These are phyloP conservation scores for Ramaria rubella DNA, from an alignment of 768 basidiomycete species.

Conservation along the genomic window DNA sequence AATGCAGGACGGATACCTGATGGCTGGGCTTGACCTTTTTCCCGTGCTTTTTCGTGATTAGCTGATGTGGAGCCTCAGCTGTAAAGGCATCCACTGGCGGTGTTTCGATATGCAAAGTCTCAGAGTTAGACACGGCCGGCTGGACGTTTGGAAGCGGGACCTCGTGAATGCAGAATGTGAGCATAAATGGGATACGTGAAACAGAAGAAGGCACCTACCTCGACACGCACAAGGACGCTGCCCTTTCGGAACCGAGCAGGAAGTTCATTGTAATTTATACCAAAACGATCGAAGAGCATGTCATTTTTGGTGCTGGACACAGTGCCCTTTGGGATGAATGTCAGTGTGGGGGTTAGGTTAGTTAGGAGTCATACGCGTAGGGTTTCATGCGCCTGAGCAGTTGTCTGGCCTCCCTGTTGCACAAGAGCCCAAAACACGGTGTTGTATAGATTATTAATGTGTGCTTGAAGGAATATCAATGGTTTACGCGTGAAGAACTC, in stretches of 20 bases:
- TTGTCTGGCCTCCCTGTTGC: constrained; percentile 69
- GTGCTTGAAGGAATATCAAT: constrained; percentile 47
- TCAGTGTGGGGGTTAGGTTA: not conserved
- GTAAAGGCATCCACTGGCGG: not conserved
- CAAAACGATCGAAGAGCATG: constrained; percentile 74
- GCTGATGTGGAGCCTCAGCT: constrained; percentile 9
- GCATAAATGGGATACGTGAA: not conserved
- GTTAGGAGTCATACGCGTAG: constrained; percentile 53
- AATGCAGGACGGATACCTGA: constrained; percentile 58
- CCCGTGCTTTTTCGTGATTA: constrained; percentile 16
- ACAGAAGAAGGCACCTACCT: constrained; percentile 29
- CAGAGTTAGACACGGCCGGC: not conserved
- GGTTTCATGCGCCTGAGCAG: constrained; percentile 73
- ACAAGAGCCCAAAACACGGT: constrained; percentile 94
- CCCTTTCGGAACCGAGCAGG: constrained; percentile 76
- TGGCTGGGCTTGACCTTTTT: constrained; percentile 33
- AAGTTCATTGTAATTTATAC: constrained; percentile 81
- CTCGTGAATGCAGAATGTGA: not conserved
- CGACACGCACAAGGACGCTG: constrained; percentile 68
- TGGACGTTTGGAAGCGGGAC: not conserved
- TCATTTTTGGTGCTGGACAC: constrained; percentile 88
- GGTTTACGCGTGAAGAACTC: not conserved
- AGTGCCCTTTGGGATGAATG: constrained; percentile 58
- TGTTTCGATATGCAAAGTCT: not conserved
- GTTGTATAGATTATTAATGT: constrained; percentile 97